Evolutionary conservation across 345 rosid species (phyloP).

Genomic region (Salix brachista): DNA sequence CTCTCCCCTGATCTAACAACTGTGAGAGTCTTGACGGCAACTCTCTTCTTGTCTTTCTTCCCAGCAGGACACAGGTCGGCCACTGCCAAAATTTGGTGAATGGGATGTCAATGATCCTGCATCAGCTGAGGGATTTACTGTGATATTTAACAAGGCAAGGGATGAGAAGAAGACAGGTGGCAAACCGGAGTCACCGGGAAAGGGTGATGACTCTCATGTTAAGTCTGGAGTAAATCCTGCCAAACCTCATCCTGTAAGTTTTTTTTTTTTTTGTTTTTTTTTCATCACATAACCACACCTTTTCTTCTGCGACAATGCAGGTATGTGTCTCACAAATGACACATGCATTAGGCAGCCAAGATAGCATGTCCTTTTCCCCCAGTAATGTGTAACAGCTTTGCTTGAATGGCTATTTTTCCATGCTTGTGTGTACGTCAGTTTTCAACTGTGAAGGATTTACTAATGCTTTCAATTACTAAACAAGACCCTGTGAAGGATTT

Average conservation of each 20-base stretch:
- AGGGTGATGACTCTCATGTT: slow-evolving; percentile 39
- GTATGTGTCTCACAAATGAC: not conserved
- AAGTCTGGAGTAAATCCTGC: slow-evolving; percentile 56
- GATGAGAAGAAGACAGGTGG: slow-evolving; percentile 92
- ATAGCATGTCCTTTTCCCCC: not conserved
- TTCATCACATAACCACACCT: not conserved
- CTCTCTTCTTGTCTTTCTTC: slow-evolving; percentile 10
- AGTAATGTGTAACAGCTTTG: not conserved
- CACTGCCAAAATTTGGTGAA: slow-evolving; percentile 93
- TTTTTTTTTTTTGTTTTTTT: not conserved
- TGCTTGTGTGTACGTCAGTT: not conserved
- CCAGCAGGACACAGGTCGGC: slow-evolving; percentile 67
- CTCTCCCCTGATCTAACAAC: not conserved
- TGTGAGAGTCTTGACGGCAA: not conserved
- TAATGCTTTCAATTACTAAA: not conserved
- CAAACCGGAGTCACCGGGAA: slow-evolving; percentile 61
- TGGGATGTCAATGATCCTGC: slow-evolving; percentile 96
- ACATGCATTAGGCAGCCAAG: not conserved
- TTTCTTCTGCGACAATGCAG: not conserved
- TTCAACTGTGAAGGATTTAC: not conserved
- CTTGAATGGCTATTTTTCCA: not conserved
- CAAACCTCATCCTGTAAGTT: slow-evolving; percentile 78
- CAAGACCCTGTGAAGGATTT: not conserved
- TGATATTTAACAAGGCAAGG: slow-evolving; percentile 86
- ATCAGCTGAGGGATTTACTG: slow-evolving; percentile 93